Conservation (phyloP, 306 rosid genomes). For the Begonia fuchsioides region DNA sequence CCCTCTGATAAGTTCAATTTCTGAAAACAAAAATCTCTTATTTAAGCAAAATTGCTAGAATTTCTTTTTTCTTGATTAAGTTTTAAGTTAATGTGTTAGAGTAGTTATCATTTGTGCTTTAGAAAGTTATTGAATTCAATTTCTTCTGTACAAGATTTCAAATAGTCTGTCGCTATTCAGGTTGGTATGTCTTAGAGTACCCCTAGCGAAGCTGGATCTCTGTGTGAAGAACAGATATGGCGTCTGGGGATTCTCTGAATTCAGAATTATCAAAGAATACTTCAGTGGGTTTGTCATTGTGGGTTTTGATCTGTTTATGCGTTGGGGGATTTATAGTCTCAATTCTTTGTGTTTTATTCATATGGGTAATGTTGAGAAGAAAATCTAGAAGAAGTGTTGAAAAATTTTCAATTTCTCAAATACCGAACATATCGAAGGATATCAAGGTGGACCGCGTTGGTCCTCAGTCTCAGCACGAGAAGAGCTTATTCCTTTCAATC, state of each 20-base stretch:
- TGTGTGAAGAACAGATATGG: slow-evolving; percentile 24
- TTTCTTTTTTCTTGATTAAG: too few relatives aligned
- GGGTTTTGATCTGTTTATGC: slow-evolving; percentile 75
- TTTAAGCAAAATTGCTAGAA: too few relatives aligned
- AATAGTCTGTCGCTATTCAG: slow-evolving; percentile 18
- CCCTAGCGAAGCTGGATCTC: slow-evolving; percentile 14
- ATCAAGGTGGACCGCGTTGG: slow-evolving; percentile 78
- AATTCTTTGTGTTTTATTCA: slow-evolving; percentile 53
- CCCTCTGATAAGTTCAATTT: too few relatives aligned
- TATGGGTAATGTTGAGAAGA: slow-evolving; percentile 64
- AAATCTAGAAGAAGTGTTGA: slow-evolving; percentile 51
- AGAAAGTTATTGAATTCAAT: too few relatives aligned
- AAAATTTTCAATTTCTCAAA: slow-evolving; percentile 43
- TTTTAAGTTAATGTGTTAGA: too few relatives aligned
- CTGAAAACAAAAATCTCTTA: too few relatives aligned
- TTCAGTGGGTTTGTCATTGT: slow-evolving; percentile 54
- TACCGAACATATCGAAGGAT: slow-evolving; percentile 57
- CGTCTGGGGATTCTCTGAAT: slow-evolving; percentile 44
- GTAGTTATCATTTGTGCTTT: too few relatives aligned
- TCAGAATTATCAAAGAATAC: slow-evolving; percentile 65
- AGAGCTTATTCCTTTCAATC: slow-evolving; percentile 26
- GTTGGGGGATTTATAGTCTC: slow-evolving; percentile 56
- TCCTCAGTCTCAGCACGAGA: slow-evolving; percentile 47
- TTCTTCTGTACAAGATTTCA: too few relatives aligned
- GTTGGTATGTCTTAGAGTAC: slow-evolving; percentile 32